Evolutionary conservation across 1,139 yeast genomes (phyloP).

Genomic region (Sugiyamaella castrensis): DNA sequence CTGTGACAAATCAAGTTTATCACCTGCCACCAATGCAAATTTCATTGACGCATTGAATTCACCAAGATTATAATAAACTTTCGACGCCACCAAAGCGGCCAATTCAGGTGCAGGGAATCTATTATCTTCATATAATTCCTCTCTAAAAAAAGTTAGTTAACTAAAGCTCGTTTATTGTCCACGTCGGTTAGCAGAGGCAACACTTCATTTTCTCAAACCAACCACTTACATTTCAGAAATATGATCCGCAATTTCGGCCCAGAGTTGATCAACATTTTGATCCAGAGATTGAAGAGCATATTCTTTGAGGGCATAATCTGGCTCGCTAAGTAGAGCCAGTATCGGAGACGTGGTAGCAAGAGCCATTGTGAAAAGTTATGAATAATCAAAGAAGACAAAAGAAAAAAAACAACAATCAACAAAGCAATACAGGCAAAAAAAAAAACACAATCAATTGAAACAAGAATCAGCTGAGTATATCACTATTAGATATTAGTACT

Average conservation of each 20-base stretch:
- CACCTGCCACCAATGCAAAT: slow-evolving; percentile 83
- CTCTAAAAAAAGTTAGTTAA: slow-evolving; percentile 38
- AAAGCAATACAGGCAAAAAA: too few relatives aligned
- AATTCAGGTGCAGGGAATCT: slow-evolving; percentile 69
- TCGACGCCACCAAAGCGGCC: slow-evolving; percentile 91
- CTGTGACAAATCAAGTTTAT: slow-evolving; percentile 68
- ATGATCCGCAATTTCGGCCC: slow-evolving; percentile 97
- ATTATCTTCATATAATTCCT: slow-evolving; percentile 85
- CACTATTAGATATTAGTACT: too few relatives aligned
- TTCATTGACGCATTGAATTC: slow-evolving; percentile 90
- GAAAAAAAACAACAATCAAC: not conserved
- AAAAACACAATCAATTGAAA: too few relatives aligned
- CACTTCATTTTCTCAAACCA: not conserved
- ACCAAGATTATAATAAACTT: slow-evolving; percentile 92
- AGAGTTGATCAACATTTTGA: slow-evolving; percentile 79
- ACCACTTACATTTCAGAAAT: slow-evolving; percentile 60
- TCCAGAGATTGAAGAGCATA: slow-evolving; percentile 84
- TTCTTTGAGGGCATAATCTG: slow-evolving; percentile 70
- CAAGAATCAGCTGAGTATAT: too few relatives aligned
- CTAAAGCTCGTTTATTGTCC: too few relatives aligned
- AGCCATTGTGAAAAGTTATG: slow-evolving; percentile 13
- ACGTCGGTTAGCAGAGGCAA: too few relatives aligned
- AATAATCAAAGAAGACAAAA: not conserved
- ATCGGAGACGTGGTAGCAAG: slow-evolving; percentile 22
- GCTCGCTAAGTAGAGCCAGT: slow-evolving; percentile 81